Percentiles rank a stretch among this genome's conserved stretches.
Conservation (phyloP, 495 filamentous ascomycete genomes). For the Penicillium ucsense region DNA sequence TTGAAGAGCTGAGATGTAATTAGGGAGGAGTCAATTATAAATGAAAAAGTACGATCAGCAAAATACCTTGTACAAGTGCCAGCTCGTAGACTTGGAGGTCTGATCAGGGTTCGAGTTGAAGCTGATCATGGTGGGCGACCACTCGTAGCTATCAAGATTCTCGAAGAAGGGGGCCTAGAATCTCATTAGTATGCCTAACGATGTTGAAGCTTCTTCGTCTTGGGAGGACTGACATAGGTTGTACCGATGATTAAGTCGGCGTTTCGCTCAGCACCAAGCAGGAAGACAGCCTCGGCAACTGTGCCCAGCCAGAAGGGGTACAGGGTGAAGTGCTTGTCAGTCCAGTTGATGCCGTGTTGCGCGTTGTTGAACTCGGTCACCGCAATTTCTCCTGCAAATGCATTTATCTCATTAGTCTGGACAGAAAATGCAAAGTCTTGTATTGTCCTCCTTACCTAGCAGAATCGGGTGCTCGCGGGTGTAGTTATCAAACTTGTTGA, state of each 20-base stretch:
- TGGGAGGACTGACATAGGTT: slow-evolving; percentile 23
- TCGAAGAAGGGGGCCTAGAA: slow-evolving; percentile 36
- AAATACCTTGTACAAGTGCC: slow-evolving; percentile 26
- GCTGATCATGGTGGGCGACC: slow-evolving; percentile 36
- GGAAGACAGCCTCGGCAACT: slow-evolving; percentile 57
- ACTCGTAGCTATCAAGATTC: slow-evolving; percentile 39
- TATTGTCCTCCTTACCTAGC: slow-evolving; percentile 29
- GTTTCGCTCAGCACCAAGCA: slow-evolving; percentile 59
- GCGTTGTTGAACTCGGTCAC: slow-evolving; percentile 36
- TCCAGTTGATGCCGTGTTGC: slow-evolving; percentile 16
- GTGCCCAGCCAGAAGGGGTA: slow-evolving; percentile 44
- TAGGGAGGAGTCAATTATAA: not conserved
- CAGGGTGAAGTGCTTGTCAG: slow-evolving; percentile 19
- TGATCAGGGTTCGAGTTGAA: slow-evolving; percentile 34
- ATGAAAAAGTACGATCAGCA: not conserved
- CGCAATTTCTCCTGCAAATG: slow-evolving; percentile 36
- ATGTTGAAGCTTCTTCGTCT: not conserved
- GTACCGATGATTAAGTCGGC: slow-evolving; percentile 39
- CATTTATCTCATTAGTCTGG: not conserved
- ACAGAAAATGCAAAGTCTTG: not conserved
- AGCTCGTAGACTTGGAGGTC: slow-evolving; percentile 35
- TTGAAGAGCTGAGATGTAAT: slow-evolving; percentile 26
- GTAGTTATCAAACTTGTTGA: slow-evolving; percentile 44
- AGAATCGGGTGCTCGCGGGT: slow-evolving; percentile 31
- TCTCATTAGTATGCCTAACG: slow-evolving; percentile 6